Percentiles rank a stretch among this genome's conserved stretches.
phyloP scores from a whole-genome alignment of 2,329 filamentous ascomycete species.

The Neonectria sp. region DNA sequence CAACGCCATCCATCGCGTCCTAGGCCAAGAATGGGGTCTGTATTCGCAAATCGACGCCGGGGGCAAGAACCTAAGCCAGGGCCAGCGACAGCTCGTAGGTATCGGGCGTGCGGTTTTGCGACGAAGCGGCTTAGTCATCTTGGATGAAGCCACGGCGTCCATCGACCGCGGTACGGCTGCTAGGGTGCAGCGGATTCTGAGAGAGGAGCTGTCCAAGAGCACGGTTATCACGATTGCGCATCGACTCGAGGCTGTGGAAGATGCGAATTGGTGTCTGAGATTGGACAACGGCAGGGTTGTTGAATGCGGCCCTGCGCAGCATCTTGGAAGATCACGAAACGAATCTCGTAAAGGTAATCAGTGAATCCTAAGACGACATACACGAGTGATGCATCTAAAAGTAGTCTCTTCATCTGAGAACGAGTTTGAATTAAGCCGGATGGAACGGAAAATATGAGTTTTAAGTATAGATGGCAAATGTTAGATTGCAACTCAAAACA shows the following conservation, averaged over 20 bases:
- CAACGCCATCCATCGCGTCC: slow-evolving; percentile 70
- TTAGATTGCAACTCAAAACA: not conserved
- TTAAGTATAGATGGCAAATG: not conserved
- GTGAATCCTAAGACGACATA: not conserved
- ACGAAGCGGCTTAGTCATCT: slow-evolving; percentile 71
- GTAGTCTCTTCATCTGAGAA: not conserved
- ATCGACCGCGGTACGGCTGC: slow-evolving; percentile 73
- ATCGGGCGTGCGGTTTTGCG: slow-evolving; percentile 73
- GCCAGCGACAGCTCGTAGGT: slow-evolving; percentile 74
- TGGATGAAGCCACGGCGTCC: slow-evolving; percentile 77
- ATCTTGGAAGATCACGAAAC: slow-evolving; percentile 17
- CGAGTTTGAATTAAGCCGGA: not conserved
- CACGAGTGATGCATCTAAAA: too few species aligned
- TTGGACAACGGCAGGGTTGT: slow-evolving; percentile 68
- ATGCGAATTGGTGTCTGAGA: slow-evolving; percentile 69
- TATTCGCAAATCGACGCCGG: slow-evolving; percentile 70
- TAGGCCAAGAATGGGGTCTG: slow-evolving; percentile 66
- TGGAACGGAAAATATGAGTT: not conserved
- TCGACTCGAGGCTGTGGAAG: slow-evolving; percentile 73
- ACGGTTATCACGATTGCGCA: slow-evolving; percentile 79
- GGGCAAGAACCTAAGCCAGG: slow-evolving; percentile 74
- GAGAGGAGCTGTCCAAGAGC: slow-evolving; percentile 67
- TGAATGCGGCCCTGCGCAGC: slow-evolving; percentile 60
- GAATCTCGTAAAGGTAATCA: not conserved
- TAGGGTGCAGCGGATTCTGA: slow-evolving; percentile 70